Evolutionary conservation across 495 filamentous ascomycete species (phyloP), one percentile per base, ranked within the genome.

Genomic region (Alectoria sarmentosa): DNA sequence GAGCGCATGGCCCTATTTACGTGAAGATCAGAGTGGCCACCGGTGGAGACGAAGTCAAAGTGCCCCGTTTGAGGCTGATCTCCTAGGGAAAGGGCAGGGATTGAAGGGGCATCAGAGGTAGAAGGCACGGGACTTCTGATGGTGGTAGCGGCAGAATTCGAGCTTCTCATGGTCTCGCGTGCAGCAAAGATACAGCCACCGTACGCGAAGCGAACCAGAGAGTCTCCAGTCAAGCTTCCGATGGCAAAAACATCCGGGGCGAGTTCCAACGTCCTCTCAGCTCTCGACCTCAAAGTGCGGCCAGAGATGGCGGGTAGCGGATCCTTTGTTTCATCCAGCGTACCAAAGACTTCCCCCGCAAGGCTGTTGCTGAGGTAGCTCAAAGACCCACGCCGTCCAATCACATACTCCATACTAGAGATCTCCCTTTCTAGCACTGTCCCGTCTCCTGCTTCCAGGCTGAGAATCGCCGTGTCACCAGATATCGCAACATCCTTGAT

Each of bases 211-310:
- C 86, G 78, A 38, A 88, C 80, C 4, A 88, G 76, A 7, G 84
- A 86, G 68, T 88, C 86, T 2, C 86, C 86, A 0, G 84, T 84
- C 60, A 88, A 67, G 60, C 85, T 88, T 14, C 86, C 86, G 42
- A 86, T 81, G 48, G 83, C 80, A 69, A 84, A 87, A n/a, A 87
- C 73, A 30, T 77, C 73, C 3, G 73, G 77, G 0, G 82, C 77
- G 63, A 88, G 74, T 69, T 88, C 82, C 30, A 86, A 71, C 61
- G 80, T 79, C 26, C 76, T 74, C 37, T 83, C 74, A 0, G 81
- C 79, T 73, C 80, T 82, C 46, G 73, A 66, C n/a, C 86, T 79
- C 39, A 88, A 74, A 0, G 82, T 85, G 63, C 80, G 79, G 9
- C 77, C 80, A 0, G 84, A 84, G 42, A 88, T 77, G 57, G 74